These are phyloP conservation scores for Silene conica DNA, from an alignment of 148 eudicot genomes.

Conservation along the genomic window DNA sequence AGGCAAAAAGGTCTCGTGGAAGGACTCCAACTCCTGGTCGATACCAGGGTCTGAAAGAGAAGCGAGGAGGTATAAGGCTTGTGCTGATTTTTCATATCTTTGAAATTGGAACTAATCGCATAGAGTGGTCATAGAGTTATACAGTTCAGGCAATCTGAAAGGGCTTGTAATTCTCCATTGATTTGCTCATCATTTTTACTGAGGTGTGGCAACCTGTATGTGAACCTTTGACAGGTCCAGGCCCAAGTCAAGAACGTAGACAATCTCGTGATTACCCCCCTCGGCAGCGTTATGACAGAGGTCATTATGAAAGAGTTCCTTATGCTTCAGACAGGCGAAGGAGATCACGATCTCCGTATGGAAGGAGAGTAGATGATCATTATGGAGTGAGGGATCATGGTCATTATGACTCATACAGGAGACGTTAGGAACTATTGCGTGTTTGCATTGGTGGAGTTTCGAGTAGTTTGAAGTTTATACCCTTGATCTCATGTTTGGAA, in stretches of 20 bases:
- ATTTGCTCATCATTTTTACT: background rate
- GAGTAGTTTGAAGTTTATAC: too few relatives aligned
- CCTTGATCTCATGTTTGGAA: too few relatives aligned
- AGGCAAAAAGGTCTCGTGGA: conserved; percentile 72
- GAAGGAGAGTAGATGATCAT: conserved; percentile 42
- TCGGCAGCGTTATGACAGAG: conserved; percentile 37
- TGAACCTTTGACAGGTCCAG: conserved; percentile 27
- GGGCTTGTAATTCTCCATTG: background rate
- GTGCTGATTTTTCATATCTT: background rate
- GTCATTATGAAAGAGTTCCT: conserved; percentile 41
- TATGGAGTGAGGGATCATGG: conserved; percentile 7
- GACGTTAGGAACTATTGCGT: conserved; percentile 30
- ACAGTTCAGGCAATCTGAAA: background rate
- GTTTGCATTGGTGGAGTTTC: too few relatives aligned
- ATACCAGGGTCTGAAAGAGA: conserved; percentile 53
- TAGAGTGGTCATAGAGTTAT: background rate
- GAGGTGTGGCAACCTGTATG: background rate
- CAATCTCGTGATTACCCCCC: conserved; percentile 51
- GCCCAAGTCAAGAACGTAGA: conserved; percentile 28
- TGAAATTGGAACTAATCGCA: background rate
- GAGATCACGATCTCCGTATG: conserved; percentile 43
- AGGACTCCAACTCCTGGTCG: conserved; percentile 83
- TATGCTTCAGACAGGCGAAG: conserved; percentile 39
- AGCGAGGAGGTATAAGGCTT: conserved; percentile 31
- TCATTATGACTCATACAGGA: conserved; percentile 35